phyloP scores from a whole-genome alignment of 495 filamentous ascomycete species.

The Penicillium macrosclerotiorum region DNA sequence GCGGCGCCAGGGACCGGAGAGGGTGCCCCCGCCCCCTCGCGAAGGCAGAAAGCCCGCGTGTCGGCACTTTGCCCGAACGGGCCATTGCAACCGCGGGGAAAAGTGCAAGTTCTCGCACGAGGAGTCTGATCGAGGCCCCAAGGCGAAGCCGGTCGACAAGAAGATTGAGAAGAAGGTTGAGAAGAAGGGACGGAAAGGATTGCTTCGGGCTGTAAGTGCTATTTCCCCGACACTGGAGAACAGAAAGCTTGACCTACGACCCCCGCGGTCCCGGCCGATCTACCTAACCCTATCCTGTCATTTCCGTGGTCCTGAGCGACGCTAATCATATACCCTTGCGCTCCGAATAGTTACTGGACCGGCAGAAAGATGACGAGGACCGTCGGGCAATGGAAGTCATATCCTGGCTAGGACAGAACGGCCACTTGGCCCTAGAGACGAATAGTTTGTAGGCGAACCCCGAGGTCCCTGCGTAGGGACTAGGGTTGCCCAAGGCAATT shows the following conservation, averaged over 20 bases:
- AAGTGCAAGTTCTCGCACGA: constrained; percentile 49
- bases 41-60: constrained; percentile 40
- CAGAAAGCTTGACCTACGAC: too few species aligned
- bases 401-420: constrained; percentile 42
- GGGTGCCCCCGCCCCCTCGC: constrained; percentile 41
- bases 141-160: constrained; percentile 31
- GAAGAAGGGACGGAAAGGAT: constrained; percentile 42
- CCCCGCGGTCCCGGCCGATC: too few species aligned
- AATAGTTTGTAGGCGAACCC: not conserved
- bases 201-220: constrained; percentile 51
- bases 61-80: constrained; percentile 45
- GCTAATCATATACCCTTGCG: not conserved
- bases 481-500: too few species aligned
- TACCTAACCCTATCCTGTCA: too few species aligned
- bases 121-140: constrained; percentile 27
- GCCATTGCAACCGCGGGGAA: constrained; percentile 44
- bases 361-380: constrained; percentile 45
- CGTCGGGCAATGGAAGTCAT: constrained; percentile 45
- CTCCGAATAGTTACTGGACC: constrained; percentile 42
- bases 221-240: not conserved
- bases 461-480: too few species aligned
- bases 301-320: too few species aligned
- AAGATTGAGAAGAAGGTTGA: too few species aligned
- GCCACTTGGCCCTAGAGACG: constrained; percentile 22
- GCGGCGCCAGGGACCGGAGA: constrained; percentile 41